phyloP scores from a whole-genome alignment of 495 filamentous ascomycete genomes.

The Parathielavia appendiculata region DNA sequence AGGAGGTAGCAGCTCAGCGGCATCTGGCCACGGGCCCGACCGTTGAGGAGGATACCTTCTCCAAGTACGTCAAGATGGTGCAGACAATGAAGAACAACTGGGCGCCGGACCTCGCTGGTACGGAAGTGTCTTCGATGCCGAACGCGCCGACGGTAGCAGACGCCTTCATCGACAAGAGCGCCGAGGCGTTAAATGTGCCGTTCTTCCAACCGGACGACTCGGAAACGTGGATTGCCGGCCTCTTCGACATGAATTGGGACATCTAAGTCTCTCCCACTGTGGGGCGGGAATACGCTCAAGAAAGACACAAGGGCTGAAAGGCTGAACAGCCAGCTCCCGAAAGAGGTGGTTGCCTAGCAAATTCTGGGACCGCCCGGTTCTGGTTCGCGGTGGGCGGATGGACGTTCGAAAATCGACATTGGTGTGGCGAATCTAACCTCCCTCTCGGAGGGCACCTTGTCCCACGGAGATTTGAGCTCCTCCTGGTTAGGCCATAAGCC shows the following conservation, averaged over 20 bases:
- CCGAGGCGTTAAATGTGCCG: constrained; percentile 11
- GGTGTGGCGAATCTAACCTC: no score
- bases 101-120: constrained; percentile 14
- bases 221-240: constrained; percentile 26
- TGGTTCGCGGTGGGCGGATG: no score
- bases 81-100: constrained; percentile 19
- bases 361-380: no score
- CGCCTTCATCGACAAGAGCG: constrained; percentile 7
- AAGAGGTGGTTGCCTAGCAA: no score
- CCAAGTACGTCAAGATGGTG: constrained; percentile 19
- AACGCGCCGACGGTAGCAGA: not conserved
- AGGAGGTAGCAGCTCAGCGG: constrained; percentile 17
- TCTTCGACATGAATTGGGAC: constrained; percentile 30
- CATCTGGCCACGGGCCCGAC: constrained; percentile 8
- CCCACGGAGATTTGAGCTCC: no score
- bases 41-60: constrained; percentile 23
- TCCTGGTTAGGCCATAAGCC: no score
- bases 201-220: constrained; percentile 19
- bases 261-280: not conserved
- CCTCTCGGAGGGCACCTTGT: no score
- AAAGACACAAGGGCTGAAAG: no score
- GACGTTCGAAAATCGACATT: no score
- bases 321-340: no score
- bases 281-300: no score
- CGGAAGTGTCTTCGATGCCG: not conserved